phyloP scores from a whole-genome alignment of 495 filamentous ascomycete genomes.

The Rhizodiscina lignyota region DNA sequence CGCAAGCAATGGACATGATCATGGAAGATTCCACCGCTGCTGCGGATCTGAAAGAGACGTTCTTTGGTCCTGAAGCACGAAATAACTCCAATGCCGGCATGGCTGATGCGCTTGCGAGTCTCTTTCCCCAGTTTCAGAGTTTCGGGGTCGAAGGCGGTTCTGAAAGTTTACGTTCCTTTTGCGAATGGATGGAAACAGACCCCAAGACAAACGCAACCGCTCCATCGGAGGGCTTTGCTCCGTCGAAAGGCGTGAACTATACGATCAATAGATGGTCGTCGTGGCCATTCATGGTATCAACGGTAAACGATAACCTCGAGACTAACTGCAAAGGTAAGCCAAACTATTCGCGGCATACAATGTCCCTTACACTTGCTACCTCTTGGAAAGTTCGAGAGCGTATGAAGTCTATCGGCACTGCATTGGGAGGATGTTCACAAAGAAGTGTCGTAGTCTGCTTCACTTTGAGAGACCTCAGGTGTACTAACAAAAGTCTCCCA shows the following conservation, averaged over 20 bases:
- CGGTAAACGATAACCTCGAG: slow-evolving; percentile 25
- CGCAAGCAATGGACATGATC: slow-evolving; percentile 33
- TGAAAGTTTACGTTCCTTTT: slow-evolving; percentile 26
- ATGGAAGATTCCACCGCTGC: slow-evolving; percentile 19
- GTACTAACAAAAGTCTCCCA: neutral
- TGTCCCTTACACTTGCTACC: no score
- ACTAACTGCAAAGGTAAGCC: slow-evolving; percentile 23
- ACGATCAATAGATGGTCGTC: slow-evolving; percentile 29
- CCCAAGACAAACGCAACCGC: slow-evolving; percentile 13
- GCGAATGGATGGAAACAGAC: slow-evolving; percentile 27
- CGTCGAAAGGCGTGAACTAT: slow-evolving; percentile 23
- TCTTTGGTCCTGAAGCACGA: slow-evolving; percentile 32
- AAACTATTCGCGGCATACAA: neutral
- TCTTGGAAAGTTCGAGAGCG: no score
- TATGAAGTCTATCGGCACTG: no score
- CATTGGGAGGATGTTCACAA: no score
- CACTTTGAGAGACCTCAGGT: no score
- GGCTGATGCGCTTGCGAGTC: slow-evolving; percentile 23
- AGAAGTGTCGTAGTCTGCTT: no score
- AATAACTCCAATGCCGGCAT: slow-evolving; percentile 34
- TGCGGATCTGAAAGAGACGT: slow-evolving; percentile 27
- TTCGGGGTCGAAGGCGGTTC: slow-evolving; percentile 30
- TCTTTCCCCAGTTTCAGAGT: slow-evolving; percentile 29
- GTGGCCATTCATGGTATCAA: slow-evolving; percentile 25
- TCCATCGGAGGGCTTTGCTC: slow-evolving; percentile 24